Conservation (phyloP, 2,329 filamentous ascomycete genomes). For the Aspergillus uvarum region DNA sequence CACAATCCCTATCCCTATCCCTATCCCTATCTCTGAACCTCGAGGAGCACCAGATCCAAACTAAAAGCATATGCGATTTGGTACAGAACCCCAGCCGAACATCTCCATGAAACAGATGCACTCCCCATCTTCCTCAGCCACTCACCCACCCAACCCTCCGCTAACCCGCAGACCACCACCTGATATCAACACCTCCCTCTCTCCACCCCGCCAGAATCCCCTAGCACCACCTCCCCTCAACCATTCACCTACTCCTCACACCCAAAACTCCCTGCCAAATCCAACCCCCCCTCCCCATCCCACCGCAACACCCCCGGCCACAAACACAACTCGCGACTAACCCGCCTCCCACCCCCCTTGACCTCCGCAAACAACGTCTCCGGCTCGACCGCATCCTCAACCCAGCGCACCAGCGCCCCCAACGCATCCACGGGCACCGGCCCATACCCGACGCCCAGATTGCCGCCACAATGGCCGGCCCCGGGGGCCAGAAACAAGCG, state of each 20-base stretch:
- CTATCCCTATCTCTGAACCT: too few relatives aligned
- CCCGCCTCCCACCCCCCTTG: not conserved
- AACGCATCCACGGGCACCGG: slow-evolving; percentile 1
- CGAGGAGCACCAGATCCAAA: too few relatives aligned
- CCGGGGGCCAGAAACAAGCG: slow-evolving; percentile 53
- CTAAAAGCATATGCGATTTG: too few relatives aligned
- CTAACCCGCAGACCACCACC: too few relatives aligned
- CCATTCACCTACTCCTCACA: slow-evolving; percentile 1
- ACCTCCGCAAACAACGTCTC: slow-evolving; percentile 2
- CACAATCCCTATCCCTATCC: too few relatives aligned
- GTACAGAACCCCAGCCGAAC: too few relatives aligned
- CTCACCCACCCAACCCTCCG: too few relatives aligned
- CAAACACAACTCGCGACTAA: not conserved
- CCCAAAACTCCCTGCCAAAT: not conserved
- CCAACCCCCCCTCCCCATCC: not conserved
- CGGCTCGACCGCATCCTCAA: slow-evolving; percentile 6
- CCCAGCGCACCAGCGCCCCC: slow-evolving; percentile 3
- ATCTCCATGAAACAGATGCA: too few relatives aligned
- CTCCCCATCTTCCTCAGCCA: too few relatives aligned
- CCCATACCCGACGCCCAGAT: not conserved
- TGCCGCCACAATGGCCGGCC: slow-evolving; percentile 46
- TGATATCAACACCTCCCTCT: too few relatives aligned
- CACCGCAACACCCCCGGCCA: not conserved
- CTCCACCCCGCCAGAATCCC: slow-evolving; percentile 2
- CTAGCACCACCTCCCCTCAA: slow-evolving; percentile 17